Evolutionary conservation across 306 rosid genomes (phyloP), one percentile per base, ranked within the genome.

Genomic region (Malus orientalis): DNA sequence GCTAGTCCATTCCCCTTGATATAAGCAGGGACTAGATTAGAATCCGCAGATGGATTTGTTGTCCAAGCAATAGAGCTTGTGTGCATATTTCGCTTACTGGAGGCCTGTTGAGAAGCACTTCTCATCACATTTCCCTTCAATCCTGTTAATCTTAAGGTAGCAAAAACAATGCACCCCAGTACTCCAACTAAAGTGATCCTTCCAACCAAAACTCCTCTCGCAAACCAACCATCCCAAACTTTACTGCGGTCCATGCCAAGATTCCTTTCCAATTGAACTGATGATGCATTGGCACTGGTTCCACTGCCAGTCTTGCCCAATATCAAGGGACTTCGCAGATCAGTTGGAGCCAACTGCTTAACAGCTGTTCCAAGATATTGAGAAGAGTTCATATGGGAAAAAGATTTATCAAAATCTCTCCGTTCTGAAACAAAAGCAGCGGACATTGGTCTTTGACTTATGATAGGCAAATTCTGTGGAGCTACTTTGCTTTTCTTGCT

Each of bases 311-410:
- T 86, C 83, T 85, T 92, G 27, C 84, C 92, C 44, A 88, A 77
- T 74, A 87, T 81, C 73, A 89, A 76, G 2, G 97, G 88, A 84
- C 83, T 91, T 75, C 83, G 93, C 79, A 87, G 71, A 82, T 88
- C 93, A 75, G 86, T 87, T 55, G 96, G 93, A 79, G 97, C 75
- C 80, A 95, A 88, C 86, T 89, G 93, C 88, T 91, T 91, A 68
- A 96, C 89, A 63, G 96, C 89, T 45, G 86, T 84, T 60, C 97
- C 98, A 65, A 88, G 72, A 85, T 82, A 82, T 67, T 85, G 84
- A 74, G 94, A 87, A 81, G 96, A 81, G 80, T 83, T 90, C 78
- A 81, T 67, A 78, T 78, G 82, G 64, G 96, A 73, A 75, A 76
- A 84, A 83, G 93, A 83, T 33, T 87, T 91, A 80, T 89, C 87